A percentile compares a stretch with the other conserved stretches of the same genome.
Evolutionary conservation across 768 basidiomycete genomes (phyloP).

Genomic region (Gymnopilus junonius): DNA sequence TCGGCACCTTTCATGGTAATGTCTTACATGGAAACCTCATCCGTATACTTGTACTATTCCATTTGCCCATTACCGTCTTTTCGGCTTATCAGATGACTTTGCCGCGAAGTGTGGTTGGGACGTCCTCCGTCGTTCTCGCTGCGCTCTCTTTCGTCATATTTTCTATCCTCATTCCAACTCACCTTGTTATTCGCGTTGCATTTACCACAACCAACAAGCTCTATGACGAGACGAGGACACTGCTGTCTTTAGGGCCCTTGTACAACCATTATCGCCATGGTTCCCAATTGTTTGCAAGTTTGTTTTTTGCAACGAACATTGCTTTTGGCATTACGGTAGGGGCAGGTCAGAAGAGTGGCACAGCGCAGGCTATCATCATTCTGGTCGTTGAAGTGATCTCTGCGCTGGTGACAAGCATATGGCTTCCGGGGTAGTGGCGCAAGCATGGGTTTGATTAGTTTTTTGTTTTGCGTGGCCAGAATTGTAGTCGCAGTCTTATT

Average conservation of each 20-base stretch:
- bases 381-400: constrained; percentile 87
- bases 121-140: constrained; percentile 75
- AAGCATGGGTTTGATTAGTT: constrained; percentile 95
- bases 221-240: constrained; percentile 92
- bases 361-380: constrained; percentile 89
- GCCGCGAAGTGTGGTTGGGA: constrained; percentile 50
- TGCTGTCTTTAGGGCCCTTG: constrained; percentile 87
- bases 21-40: constrained; percentile 90
- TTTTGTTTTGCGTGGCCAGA: constrained; percentile 89
- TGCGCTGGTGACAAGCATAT: constrained; percentile 88
- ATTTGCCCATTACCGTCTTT: constrained; percentile 92
- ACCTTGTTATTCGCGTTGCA: constrained; percentile 78
- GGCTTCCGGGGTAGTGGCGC: constrained; percentile 98
- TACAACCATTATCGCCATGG: constrained; percentile 96
- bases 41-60: constrained; percentile 89
- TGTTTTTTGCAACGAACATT: constrained; percentile 83
- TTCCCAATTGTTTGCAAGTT: constrained; percentile 84
- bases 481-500: constrained; percentile 90
- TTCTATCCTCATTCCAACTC: constrained; percentile 75
- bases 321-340: constrained; percentile 86
- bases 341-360: constrained; percentile 88
- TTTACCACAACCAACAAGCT: constrained; percentile 86
- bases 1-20: constrained; percentile 80
- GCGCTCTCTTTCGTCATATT: constrained; percentile 81
- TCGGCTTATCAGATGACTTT: constrained; percentile 86